Percentiles rank a stretch among this genome's conserved stretches.
phyloP scores from a whole-genome alignment of 2,329 filamentous ascomycete species.

The Talaromyces sp. region DNA sequence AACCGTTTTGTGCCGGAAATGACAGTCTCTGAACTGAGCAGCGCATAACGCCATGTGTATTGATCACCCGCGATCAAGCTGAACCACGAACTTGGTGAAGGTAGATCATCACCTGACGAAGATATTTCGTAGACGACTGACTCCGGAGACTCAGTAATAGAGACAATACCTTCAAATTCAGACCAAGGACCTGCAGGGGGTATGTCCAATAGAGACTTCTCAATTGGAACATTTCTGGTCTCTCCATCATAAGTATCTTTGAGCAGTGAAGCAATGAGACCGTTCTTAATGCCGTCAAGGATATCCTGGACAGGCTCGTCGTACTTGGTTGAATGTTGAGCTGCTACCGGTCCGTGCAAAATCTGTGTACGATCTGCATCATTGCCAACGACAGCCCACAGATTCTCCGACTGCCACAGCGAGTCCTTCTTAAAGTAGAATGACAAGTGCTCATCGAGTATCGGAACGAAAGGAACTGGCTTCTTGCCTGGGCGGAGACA shows the following conservation, averaged over 20 bases:
- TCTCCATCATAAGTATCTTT: background rate
- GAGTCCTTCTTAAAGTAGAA: constrained; percentile 99
- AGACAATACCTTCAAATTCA: background rate
- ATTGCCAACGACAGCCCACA: constrained; percentile 91
- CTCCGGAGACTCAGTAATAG: background rate
- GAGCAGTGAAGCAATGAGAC: constrained; percentile 40
- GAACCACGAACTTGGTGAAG: constrained; percentile 56
- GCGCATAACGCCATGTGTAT: constrained; percentile 89
- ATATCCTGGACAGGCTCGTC: constrained; percentile 96
- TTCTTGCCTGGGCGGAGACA: constrained; percentile 92
- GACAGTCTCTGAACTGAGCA: constrained; percentile 88
- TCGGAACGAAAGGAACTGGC: constrained; percentile 90
- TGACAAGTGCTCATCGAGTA: constrained; percentile 92
- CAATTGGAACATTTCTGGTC: background rate
- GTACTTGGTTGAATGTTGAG: constrained; percentile 80
- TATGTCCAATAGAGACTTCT: constrained; percentile 37
- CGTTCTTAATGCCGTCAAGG: constrained; percentile 81
- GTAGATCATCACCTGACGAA: background rate
- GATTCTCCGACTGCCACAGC: constrained; percentile 96
- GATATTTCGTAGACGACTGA: background rate
- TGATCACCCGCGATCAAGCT: constrained; percentile 74
- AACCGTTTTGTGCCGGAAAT: constrained; percentile 56
- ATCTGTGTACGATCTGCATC: constrained; percentile 96
- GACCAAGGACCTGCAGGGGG: constrained; percentile 49
- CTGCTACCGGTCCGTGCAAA: constrained; percentile 91